Base-by-base conservation (phyloP, 345 rosid genomes). In the Aquilaria yunnanensis region DNA sequence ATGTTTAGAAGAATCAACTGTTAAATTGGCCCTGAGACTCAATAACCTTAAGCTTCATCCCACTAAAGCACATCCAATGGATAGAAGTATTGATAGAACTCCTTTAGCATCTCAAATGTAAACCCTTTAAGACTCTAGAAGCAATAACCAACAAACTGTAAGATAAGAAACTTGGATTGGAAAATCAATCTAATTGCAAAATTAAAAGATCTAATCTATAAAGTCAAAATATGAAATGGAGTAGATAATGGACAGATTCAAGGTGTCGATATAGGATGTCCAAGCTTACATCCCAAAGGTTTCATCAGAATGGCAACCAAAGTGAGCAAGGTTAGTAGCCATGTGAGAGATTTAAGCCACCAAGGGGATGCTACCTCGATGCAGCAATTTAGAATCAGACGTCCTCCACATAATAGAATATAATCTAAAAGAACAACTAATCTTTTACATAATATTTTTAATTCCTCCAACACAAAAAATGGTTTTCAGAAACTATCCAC, bases 91-190 rank as follows among this genome's bases (percentile, higher is more conserved):
- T 33, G 48, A 58, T 10, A 73, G 70, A 68, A 50, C 56, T 47
- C 67, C 62, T 52, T 76, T 69, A 52, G 52, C 58, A 6, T 67
- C 62, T 43, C 81, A 73, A 73, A 65, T 66, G 66, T 67, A 74
- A 62, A 67, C 47, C 54, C 58, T 33, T 57, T 67, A 46, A 69
- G 72, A 57, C 59, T 67, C 76, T 75, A n/a, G 82, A 72, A 47
- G 67, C 72, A 69, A 66, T 47, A 71, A 75, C 74, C 84, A 85
- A 73, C 54, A 76, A 80, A 64, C 79, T 72, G 67, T 85, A 65
- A 41, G 75, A 77, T 61, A 85, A 78, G 75, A 80, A 82, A 69
- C 70, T 70, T 10, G 83, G 74, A 32, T 60, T 68, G 34, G 80
- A 81, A 77, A 81, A 69, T 68, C 81, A 72, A 70, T 61, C 83